Conservation (phyloP, 352 stramenopile genomes). For the Aphanomyces invadans region DNA sequence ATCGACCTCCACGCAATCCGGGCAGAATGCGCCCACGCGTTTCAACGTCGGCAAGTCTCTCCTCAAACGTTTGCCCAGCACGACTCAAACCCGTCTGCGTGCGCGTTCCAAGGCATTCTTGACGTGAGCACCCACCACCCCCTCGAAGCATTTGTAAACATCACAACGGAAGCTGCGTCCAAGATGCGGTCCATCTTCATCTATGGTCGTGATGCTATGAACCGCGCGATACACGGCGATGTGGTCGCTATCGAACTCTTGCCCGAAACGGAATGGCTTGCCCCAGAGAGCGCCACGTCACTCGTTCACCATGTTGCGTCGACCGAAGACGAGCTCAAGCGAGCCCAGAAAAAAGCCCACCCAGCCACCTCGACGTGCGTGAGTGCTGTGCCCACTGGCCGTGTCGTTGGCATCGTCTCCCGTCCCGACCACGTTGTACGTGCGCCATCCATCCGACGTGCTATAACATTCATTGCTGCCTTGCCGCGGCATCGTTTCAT, state of each 20-base stretch:
- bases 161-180: conserved; percentile 29
- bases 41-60: not conserved
- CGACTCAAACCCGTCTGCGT: conserved; percentile 20
- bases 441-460: too few species aligned
- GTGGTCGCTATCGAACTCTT: conserved; percentile 92
- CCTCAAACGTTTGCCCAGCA: not conserved
- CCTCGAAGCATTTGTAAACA: conserved; percentile 60
- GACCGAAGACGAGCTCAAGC: conserved; percentile 27
- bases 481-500: not conserved
- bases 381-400: conserved; percentile 48
- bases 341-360: conserved; percentile 31
- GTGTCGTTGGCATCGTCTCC: conserved; percentile 82
- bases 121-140: conserved; percentile 67
- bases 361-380: conserved; percentile 2
- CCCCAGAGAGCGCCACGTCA: conserved; percentile 48
- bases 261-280: conserved; percentile 64
- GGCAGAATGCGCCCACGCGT: conserved; percentile 36
- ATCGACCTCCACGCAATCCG: conserved; percentile 37
- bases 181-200: conserved; percentile 50
- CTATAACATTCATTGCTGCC: too few species aligned
- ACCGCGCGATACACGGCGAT: conserved; percentile 97
- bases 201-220: conserved; percentile 81
- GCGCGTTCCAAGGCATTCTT: conserved; percentile 41
- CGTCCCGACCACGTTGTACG: conserved; percentile 42
- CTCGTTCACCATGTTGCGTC: conserved; percentile 55